A percentile compares a stretch with the other conserved stretches of the same genome.
Evolutionary conservation across 768 basidiomycete species (phyloP).

Genomic region (Neoboletus subvelutipes): DNA sequence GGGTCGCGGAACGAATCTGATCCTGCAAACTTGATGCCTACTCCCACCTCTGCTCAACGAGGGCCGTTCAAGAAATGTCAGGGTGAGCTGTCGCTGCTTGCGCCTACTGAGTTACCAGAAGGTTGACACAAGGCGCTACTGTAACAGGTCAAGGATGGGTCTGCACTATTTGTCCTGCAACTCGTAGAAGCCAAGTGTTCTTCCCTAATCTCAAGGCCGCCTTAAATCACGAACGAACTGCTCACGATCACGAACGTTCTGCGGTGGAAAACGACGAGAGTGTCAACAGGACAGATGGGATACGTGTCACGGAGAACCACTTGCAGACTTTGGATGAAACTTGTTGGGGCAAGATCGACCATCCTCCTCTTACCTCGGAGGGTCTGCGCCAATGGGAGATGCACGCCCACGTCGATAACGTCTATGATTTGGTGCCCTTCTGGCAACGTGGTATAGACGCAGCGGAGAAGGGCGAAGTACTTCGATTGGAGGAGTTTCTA

Average conservation of each 20-base stretch:
- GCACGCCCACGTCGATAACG: constrained; percentile 43
- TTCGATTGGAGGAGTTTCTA: constrained; percentile 46
- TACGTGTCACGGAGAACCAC: constrained; percentile 3
- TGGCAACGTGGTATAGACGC: constrained; percentile 52
- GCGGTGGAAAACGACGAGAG: constrained; percentile 1
- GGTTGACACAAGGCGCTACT: constrained; percentile 1
- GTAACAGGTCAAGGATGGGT: constrained; percentile 34
- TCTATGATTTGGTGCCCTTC: constrained; percentile 51
- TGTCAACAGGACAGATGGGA: background rate
- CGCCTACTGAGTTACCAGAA: background rate
- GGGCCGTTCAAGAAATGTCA: constrained; percentile 20
- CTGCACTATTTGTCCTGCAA: constrained; percentile 34
- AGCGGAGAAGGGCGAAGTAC: constrained; percentile 44
- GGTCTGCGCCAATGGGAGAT: constrained; percentile 30
- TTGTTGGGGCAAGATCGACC: constrained; percentile 31
- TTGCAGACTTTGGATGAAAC: constrained; percentile 19
- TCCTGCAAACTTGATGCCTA: constrained; percentile 21
- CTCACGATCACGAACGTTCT: constrained; percentile 18
- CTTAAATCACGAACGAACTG: constrained; percentile 31
- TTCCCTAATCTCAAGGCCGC: constrained; percentile 31
- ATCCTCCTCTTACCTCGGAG: constrained; percentile 31
- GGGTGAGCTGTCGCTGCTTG: constrained; percentile 12
- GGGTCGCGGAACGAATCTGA: constrained; percentile 9
- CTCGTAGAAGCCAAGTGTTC: constrained; percentile 18
- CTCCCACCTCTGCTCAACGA: constrained; percentile 21